Percentiles rank a stretch among this genome's conserved stretches.
phyloP scores from a whole-genome alignment of 495 filamentous ascomycete genomes.

The Tuber borchii region DNA sequence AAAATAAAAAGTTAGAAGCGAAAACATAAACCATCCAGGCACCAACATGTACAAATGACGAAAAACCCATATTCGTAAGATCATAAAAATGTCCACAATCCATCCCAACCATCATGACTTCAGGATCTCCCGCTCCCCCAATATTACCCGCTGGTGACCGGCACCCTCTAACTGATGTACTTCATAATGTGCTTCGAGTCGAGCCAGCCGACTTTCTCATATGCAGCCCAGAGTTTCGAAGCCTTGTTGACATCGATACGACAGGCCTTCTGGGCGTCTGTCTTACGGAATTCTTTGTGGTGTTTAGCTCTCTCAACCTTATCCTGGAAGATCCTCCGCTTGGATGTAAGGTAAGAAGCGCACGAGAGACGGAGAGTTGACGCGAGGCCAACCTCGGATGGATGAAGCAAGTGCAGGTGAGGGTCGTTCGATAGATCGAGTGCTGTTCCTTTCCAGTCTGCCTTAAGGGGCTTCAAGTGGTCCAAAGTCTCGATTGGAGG shows the following conservation, averaged over 20 bases:
- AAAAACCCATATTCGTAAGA: slow-evolving; percentile 18
- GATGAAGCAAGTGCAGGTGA: slow-evolving; percentile 66
- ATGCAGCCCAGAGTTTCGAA: slow-evolving; percentile 88
- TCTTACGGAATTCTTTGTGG: slow-evolving; percentile 89
- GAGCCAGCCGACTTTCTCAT: slow-evolving; percentile 85
- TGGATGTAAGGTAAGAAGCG: slow-evolving; percentile 88
- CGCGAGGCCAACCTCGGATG: slow-evolving; percentile 71
- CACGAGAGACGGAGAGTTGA: slow-evolving; percentile 76
- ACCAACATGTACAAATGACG: neutral
- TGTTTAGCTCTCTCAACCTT: slow-evolving; percentile 62
- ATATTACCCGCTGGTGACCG: neutral
- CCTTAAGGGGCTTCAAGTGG: slow-evolving; percentile 62
- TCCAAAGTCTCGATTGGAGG: slow-evolving; percentile 63
- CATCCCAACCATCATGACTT: slow-evolving; percentile 9
- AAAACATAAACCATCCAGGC: slow-evolving; percentile 19
- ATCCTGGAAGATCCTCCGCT: slow-evolving; percentile 82
- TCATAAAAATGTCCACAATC: slow-evolving; percentile 20
- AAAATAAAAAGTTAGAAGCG: slow-evolving; percentile 20
- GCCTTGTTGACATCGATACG: slow-evolving; percentile 99
- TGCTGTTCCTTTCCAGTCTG: slow-evolving; percentile 78
- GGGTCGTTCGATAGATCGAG: slow-evolving; percentile 76
- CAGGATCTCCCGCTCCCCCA: neutral
- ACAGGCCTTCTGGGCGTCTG: slow-evolving; percentile 93
- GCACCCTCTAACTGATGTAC: neutral
- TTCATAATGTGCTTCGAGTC: slow-evolving; percentile 42